These are phyloP conservation scores for Fusarium siculi DNA, from an alignment of 2,329 filamentous ascomycete genomes.

Conservation along the genomic window DNA sequence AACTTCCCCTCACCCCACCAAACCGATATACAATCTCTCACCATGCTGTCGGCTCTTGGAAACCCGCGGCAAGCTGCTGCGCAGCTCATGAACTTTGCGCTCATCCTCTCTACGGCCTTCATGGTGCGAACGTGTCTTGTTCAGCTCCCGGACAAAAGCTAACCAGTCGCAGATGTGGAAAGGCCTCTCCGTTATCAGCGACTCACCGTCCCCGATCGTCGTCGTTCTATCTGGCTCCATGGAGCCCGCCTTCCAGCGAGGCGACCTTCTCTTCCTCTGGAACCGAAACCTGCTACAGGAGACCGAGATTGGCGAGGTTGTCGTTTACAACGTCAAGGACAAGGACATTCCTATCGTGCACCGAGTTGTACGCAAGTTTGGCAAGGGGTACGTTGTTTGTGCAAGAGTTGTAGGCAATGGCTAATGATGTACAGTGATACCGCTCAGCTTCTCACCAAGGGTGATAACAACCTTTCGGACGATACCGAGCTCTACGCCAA, in stretches of 20 bases:
- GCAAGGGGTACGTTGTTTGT: conserved; percentile 59
- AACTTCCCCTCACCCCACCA: not conserved
- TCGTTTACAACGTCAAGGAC: conserved; percentile 81
- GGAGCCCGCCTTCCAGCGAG: conserved; percentile 84
- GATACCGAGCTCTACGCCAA: conserved; percentile 88
- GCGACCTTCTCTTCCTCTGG: conserved; percentile 81
- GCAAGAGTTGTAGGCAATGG: not conserved
- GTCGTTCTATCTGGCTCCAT: conserved; percentile 87
- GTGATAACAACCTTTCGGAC: conserved; percentile 94
- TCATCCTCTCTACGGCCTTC: conserved; percentile 90
- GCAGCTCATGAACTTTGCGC: conserved; percentile 89
- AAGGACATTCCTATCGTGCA: conserved; percentile 99
- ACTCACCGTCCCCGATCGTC: conserved; percentile 81
- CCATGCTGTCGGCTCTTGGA: conserved; percentile 75
- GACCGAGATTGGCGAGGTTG: conserved; percentile 67
- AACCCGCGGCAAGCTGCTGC: conserved; percentile 84
- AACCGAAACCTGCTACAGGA: conserved; percentile 72
- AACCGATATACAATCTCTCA: not conserved
- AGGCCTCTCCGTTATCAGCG: conserved; percentile 80
- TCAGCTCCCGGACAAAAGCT: not conserved
- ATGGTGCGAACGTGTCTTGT: conserved; percentile 65
- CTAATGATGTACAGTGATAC: conserved; percentile 53
- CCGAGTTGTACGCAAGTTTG: conserved; percentile 82
- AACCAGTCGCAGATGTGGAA: conserved; percentile 75
- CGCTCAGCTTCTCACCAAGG: conserved; percentile 90